Percentiles rank a stretch among this genome's conserved stretches.
Conservation (phyloP, 495 filamentous ascomycete genomes). For the Aspergillus leporis region DNA sequence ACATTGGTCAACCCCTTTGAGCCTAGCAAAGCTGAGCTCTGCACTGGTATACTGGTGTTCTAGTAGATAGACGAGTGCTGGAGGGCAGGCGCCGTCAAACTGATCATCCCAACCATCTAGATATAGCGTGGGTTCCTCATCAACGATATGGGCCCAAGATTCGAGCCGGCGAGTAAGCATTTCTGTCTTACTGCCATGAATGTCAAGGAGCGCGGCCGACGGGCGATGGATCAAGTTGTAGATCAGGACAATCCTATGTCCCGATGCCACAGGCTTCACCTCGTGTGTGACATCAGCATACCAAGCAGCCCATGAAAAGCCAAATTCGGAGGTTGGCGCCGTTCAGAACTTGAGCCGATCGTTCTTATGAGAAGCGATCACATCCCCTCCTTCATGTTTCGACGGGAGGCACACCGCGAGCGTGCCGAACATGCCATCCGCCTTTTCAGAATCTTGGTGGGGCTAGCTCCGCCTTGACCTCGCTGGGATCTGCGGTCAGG, state of each 20-base stretch:
- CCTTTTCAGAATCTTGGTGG: slow-evolving; percentile 57
- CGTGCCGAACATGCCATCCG: slow-evolving; percentile 57
- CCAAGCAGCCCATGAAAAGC: slow-evolving; percentile 48
- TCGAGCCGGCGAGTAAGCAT: not conserved
- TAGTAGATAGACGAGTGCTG: slow-evolving; percentile 8
- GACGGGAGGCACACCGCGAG: slow-evolving; percentile 56
- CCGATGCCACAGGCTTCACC: slow-evolving; percentile 49
- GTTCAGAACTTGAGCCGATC: slow-evolving; percentile 35
- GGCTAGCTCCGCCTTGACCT: slow-evolving; percentile 41
- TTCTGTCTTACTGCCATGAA: slow-evolving; percentile 4
- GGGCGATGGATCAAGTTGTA: slow-evolving; percentile 52
- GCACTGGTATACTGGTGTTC: slow-evolving; percentile 14
- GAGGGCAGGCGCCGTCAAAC: not conserved
- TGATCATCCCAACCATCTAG: not conserved
- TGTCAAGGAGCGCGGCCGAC: slow-evolving; percentile 5
- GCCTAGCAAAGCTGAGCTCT: slow-evolving; percentile 12
- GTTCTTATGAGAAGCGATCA: slow-evolving; percentile 44
- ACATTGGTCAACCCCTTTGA: slow-evolving; percentile 10
- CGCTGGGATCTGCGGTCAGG: slow-evolving; percentile 21
- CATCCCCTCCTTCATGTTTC: slow-evolving; percentile 50
- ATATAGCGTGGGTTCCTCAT: not conserved
- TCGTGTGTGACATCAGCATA: slow-evolving; percentile 57
- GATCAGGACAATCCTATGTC: slow-evolving; percentile 52
- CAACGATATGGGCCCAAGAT: not conserved
- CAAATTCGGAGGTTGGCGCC: slow-evolving; percentile 27